These are phyloP conservation scores for Populus hybrid DNA, from an alignment of 441 rosid species.

Conservation along the genomic window DNA sequence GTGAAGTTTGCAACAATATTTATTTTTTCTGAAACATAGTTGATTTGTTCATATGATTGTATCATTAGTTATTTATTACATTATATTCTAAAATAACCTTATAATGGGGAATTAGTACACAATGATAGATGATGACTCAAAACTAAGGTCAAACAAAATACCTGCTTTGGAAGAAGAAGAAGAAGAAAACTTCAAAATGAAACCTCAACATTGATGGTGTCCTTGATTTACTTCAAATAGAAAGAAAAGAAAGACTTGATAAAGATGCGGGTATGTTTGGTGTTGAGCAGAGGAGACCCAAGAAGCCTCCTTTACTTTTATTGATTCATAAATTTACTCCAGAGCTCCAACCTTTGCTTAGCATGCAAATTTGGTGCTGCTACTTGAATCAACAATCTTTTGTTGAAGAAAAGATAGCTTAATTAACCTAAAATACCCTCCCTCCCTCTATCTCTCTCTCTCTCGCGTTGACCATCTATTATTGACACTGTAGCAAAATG, in stretches of 20 bases:
- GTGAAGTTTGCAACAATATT: not conserved
- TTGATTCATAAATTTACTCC: not conserved
- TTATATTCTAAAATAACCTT: not conserved
- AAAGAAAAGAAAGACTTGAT: not conserved
- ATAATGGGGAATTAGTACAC: not conserved
- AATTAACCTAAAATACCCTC: not conserved
- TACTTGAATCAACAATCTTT: not conserved
- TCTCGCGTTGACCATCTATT: conserved; percentile 11
- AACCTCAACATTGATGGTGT: not conserved
- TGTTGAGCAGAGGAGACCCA: not conserved
- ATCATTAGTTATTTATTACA: not conserved
- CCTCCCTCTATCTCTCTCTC: no score
- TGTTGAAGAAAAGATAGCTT: not conserved
- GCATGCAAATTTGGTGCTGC: conserved; percentile 14
- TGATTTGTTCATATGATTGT: not conserved
- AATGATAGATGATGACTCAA: not conserved
- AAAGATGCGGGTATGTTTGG: conserved; percentile 18
- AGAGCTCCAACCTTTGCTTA: conserved; percentile 19
- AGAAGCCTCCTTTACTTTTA: conserved; percentile 3
- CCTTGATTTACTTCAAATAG: no score
- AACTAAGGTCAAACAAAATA: not conserved
- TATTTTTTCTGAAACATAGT: no score
- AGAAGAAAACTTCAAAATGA: not conserved
- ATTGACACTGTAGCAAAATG: conserved; percentile 19
- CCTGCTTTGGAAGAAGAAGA: no score